Base-by-base conservation (phyloP, 768 basidiomycete genomes). In the Hericium rajendrae region DNA sequence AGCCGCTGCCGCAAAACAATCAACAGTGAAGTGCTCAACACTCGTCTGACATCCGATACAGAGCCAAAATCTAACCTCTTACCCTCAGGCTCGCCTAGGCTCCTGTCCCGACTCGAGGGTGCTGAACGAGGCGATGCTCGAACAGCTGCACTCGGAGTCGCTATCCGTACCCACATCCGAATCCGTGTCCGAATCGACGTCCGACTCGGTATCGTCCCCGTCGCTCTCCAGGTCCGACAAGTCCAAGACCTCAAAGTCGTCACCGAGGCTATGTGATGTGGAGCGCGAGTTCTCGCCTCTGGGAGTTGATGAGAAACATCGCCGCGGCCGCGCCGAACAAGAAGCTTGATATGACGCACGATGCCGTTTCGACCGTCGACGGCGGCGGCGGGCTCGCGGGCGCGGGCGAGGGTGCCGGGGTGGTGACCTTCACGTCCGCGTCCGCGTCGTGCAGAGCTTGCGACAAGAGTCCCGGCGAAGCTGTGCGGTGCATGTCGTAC, bases 291-390 rank as follows among this genome's bases (percentile, higher is more conserved):
- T 58, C 57, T 56, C 56, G 61, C 51, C 48, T 60, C 59, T 64
- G 62, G 61, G 61, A 60, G 58, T 62, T 64, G 53, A 62, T 55
- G 50, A 59, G 54, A 52, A 62, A 60, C 46, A 83, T 69, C 18
- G 82, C 76, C 62, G 82, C 71, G 61, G 81, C 78, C 24, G 81
- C 75, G 46, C 82, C 82, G 49, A 82, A 69, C 51, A 86, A 70
- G 63, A 86, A 80, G 39, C 84, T 85, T 20, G 83, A 77, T 56
- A 80, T 66, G 53, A 79, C 67, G 63, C 74, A 76, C 51, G 78
- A 78, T 53, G 77, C 75, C 49, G 74, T 71, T 57, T 63, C 62
- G 58, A 63, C 60, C 55, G 46, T 63, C 49, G 62, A 59, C 37
- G 62, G 56, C 41, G 37, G 60, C 64, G 38, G 63, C 60, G 57